Evolutionary conservation across 352 stramenopile species (phyloP).

Genomic region (Globisporangium viniferum): DNA sequence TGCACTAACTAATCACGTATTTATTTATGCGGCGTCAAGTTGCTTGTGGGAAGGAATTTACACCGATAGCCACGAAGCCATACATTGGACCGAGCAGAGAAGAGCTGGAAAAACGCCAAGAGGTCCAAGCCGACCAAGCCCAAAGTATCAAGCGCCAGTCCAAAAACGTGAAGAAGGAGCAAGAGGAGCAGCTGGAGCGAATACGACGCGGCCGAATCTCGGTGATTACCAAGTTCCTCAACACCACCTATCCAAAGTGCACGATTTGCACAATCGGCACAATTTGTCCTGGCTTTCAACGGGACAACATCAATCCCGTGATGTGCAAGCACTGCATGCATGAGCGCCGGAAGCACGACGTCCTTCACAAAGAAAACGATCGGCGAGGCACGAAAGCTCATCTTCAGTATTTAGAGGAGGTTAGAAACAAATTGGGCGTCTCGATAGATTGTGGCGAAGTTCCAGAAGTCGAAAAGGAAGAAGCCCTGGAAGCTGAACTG

Average conservation of each 20-base stretch:
- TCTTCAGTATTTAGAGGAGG: slow-evolving; percentile 46
- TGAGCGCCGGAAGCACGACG: slow-evolving; percentile 62
- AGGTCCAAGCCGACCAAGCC: slow-evolving; percentile 34
- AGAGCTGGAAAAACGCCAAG: slow-evolving; percentile 45
- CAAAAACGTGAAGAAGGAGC: slow-evolving; percentile 42
- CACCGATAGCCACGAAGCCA: slow-evolving; percentile 89
- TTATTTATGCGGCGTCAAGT: slow-evolving; percentile 33
- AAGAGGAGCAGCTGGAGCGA: slow-evolving; percentile 32
- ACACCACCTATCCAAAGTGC: slow-evolving; percentile 59
- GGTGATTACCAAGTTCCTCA: slow-evolving; percentile 45
- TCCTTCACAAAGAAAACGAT: slow-evolving; percentile 36
- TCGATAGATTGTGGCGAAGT: slow-evolving; percentile 49
- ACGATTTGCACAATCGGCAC: slow-evolving; percentile 59
- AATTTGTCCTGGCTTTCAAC: slow-evolving; percentile 74
- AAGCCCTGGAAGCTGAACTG: slow-evolving; percentile 52
- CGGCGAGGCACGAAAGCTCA: slow-evolving; percentile 24
- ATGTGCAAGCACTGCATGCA: slow-evolving; percentile 80
- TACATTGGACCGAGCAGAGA: slow-evolving; percentile 88
- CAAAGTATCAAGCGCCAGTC: slow-evolving; percentile 50
- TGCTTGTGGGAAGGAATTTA: slow-evolving; percentile 90
- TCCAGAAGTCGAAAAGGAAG: slow-evolving; percentile 51
- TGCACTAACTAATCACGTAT: not conserved
- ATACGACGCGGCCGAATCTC: slow-evolving; percentile 47
- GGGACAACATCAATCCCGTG: slow-evolving; percentile 58
- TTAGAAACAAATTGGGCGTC: slow-evolving; percentile 52